These are phyloP conservation scores for Aspergillus costaricaensis DNA, from an alignment of 2,329 filamentous ascomycete genomes.

Conservation along the genomic window DNA sequence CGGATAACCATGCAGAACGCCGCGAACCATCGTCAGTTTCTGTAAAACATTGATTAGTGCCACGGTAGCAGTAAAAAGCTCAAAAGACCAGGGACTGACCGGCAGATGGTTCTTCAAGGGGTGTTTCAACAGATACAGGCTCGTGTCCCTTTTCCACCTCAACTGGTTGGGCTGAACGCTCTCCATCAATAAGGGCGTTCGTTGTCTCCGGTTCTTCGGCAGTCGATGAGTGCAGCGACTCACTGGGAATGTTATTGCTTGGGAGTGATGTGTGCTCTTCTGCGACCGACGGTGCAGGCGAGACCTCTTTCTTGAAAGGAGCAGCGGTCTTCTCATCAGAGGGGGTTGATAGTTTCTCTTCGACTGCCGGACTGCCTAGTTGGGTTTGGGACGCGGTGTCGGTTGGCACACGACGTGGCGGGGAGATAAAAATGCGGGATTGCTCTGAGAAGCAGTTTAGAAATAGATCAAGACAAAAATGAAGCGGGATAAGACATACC, in stretches of 20 bases:
- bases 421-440: slow-evolving; percentile 5
- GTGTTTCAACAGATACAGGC: not conserved
- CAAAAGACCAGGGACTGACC: not conserved
- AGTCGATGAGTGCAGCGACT: not conserved
- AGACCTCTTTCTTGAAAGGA: not conserved
- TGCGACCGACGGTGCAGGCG: not conserved
- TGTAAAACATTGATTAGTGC: slow-evolving; percentile 8
- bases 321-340: not conserved
- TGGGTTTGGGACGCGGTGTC: not conserved
- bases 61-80: too few relatives aligned
- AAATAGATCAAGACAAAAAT: not conserved
- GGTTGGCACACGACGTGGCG: not conserved
- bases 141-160: not conserved
- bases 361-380: not conserved
- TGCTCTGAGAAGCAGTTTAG: slow-evolving; percentile 13
- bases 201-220: not conserved
- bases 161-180: not conserved
- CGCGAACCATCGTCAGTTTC: slow-evolving; percentile 11
- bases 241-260: not conserved
- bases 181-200: not conserved
- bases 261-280: not conserved
- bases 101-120: not conserved
- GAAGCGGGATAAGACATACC: slow-evolving; percentile 14
- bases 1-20: slow-evolving; percentile 21
- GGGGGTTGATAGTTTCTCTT: not conserved